Base-by-base conservation (phyloP, 805 yeast genomes). In the Wickerhamiella brachini region DNA sequence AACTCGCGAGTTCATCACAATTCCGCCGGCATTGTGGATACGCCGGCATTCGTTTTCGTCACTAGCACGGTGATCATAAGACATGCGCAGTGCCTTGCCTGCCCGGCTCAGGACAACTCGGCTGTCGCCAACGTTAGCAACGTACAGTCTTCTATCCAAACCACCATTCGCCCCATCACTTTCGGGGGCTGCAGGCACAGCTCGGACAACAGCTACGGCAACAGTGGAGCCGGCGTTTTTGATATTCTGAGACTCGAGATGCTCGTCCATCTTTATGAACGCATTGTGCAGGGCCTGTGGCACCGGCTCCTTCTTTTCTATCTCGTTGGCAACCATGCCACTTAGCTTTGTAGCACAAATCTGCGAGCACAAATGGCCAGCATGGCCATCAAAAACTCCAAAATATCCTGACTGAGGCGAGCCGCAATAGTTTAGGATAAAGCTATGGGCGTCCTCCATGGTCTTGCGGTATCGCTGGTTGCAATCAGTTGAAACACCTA, bases 381-480 rank as follows among this genome's bases (percentile, higher is more conserved):
- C 97, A 68, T 90, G 98, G 10, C 98, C 98, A 67, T 90, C 98
- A 67, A 88, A 90, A 0, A 90, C 76, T 17, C 94, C 97, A 74
- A 90, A 88, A 64, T 85, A 90, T 1, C 96, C 97, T 83, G 95
- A 84, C 64, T 88, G 96, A 1, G 59, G 57, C 10, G 50, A 49
- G 58, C 86, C 95, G n/a, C 89, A 93, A 70, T 85, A 89, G 69
- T 89, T 88, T 57, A 93, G 88, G 41, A 88, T 87, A 60, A 84
- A 86, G 0, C 94, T 85, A 65, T 90, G 97, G 7, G 90, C 93
- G 65, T 90, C 98, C 64, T 90, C 98, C 98, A 90, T 90, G 26
- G 88, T 79, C 49, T 83, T 79, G 52, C 98, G 74, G 64, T 80
- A 89, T 56, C 83, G 78, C 13, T 78, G 67, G 66, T 93, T 93